These are phyloP conservation scores for Graphilbum sp. DNA, from an alignment of 2,329 filamentous ascomycete species.

Conservation along the genomic window DNA sequence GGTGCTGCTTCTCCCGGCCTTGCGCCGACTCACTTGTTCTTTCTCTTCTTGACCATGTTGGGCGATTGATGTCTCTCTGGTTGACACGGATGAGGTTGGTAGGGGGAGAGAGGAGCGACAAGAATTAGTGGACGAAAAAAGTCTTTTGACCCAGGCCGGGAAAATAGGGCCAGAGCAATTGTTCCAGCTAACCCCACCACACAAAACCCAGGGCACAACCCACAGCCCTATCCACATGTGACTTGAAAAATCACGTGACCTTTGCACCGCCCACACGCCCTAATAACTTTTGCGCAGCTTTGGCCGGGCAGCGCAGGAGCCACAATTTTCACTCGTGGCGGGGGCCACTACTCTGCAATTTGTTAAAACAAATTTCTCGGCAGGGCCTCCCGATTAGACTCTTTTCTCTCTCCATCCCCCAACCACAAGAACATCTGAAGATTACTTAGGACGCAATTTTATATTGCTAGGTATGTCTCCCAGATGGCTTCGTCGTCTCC, in stretches of 20 bases:
- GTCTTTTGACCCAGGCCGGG: background rate
- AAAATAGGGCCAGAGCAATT: background rate
- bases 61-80: conserved; percentile 5
- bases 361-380: conserved; percentile 1
- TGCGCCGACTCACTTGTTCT: conserved; percentile 37
- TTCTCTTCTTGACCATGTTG: conserved; percentile 16
- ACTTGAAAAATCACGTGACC: background rate
- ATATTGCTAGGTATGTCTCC: conserved; percentile 13
- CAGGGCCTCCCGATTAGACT: background rate
- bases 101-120: background rate
- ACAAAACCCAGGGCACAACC: background rate
- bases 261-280: too few relatives aligned
- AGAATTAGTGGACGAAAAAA: background rate
- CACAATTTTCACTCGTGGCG: background rate
- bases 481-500: conserved; percentile 5
- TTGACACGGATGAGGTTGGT: background rate
- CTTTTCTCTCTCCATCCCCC: conserved; percentile 4
- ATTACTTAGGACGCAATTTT: conserved; percentile 14
- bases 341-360: too few relatives aligned
- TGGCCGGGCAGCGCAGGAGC: too few relatives aligned
- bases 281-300: too few relatives aligned
- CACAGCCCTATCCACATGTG: background rate
- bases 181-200: background rate
- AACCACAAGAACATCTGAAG: conserved; percentile 10
- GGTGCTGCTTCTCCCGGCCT: too few relatives aligned